Evolutionary conservation across 2,329 filamentous ascomycete genomes (phyloP).

Genomic region (Hymenoscyphus fraxineus): DNA sequence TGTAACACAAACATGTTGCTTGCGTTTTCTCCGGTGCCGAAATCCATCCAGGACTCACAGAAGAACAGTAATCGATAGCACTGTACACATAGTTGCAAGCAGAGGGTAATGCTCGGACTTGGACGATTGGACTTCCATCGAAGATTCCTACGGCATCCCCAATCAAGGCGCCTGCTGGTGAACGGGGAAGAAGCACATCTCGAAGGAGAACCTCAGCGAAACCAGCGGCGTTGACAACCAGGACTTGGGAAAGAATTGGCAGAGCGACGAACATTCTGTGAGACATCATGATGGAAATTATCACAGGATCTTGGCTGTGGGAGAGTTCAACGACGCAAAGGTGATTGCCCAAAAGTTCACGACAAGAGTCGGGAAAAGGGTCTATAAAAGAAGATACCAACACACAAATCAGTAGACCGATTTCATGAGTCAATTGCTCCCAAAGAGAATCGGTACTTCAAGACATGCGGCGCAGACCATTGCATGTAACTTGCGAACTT

Average conservation of each 20-base stretch:
- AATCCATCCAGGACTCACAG: conserved; percentile 16
- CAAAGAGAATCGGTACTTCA: neutral
- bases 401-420: neutral
- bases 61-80: conserved; percentile 15
- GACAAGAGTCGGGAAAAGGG: neutral
- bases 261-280: conserved; percentile 5
- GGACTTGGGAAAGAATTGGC: conserved; percentile 4
- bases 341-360: neutral
- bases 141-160: neutral
- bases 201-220: conserved; percentile 9
- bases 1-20: conserved; percentile 25
- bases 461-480: neutral
- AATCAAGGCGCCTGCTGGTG: conserved; percentile 1
- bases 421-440: neutral
- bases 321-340: neutral
- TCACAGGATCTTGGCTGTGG: neutral
- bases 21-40: conserved; percentile 8
- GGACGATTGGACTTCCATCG: neutral
- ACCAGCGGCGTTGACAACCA: conserved; percentile 5
- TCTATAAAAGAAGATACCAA: conserved; percentile 4
- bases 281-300: neutral
- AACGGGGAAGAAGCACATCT: conserved; percentile 11
- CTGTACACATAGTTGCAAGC: conserved; percentile 6
- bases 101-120: conserved; percentile 6
- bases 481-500: neutral